phyloP scores from a whole-genome alignment of 441 rosid genomes.

The Codiaeum variegatum region DNA sequence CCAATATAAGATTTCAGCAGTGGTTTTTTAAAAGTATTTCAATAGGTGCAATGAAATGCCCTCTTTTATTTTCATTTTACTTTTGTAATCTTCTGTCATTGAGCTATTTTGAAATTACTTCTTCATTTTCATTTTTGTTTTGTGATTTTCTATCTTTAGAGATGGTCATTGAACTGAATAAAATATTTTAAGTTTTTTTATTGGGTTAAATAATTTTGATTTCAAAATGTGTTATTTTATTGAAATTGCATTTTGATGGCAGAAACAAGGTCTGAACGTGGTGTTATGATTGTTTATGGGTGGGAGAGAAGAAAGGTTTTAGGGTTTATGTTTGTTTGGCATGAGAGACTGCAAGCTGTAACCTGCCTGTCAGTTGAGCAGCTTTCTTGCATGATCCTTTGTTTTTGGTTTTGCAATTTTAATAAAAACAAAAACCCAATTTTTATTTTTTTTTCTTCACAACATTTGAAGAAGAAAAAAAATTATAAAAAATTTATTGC shows the following conservation, averaged over 20 bases:
- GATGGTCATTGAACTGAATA: not conserved
- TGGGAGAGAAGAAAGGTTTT: constrained; percentile 29
- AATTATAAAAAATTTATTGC: constrained; percentile 5
- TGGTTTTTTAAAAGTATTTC: not conserved
- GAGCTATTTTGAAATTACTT: not conserved
- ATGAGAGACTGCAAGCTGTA: constrained; percentile 77
- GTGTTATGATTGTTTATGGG: constrained; percentile 39
- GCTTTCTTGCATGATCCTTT: constrained; percentile 86
- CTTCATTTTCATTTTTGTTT: not conserved
- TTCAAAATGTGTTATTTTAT: not conserved
- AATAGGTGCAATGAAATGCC: not conserved
- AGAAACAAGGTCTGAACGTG: constrained; percentile 45
- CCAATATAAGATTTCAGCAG: not conserved
- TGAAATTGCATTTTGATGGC: constrained; percentile 6
- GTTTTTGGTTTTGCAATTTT: constrained; percentile 12
- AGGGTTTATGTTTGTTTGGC: constrained; percentile 59
- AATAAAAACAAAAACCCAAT: not conserved
- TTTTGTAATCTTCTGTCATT: not conserved
- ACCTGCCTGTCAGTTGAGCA: constrained; percentile 88
- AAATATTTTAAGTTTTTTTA: not conserved
- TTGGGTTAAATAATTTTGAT: no score
- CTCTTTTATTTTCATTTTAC: not conserved
- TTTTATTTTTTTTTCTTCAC: not conserved
- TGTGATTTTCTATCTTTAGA: not conserved
- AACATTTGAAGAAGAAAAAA: not conserved